Evolutionary conservation across 768 basidiomycete species (phyloP), one percentile per base, ranked within the genome.

Genomic region (Sarcodon aspratus): DNA sequence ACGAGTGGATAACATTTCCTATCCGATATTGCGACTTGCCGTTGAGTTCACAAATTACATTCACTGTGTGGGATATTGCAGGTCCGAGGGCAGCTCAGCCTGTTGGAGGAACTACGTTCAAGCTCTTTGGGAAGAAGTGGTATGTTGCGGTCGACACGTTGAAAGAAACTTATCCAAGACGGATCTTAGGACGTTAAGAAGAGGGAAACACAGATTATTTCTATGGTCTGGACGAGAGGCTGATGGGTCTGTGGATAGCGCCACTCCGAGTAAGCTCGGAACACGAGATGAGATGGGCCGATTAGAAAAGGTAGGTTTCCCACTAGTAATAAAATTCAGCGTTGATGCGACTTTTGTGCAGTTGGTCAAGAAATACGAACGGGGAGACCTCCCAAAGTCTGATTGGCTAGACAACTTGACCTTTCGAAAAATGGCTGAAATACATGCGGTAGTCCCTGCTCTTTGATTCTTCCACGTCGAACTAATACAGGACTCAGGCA

Each of bases 1-100:
- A 97, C 60, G 92, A 98, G 70, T 87, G 85, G 79, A 80, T 99
- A 36, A 82, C 85, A 0, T 68, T 98, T 9, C 95, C 95, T 0
- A 88, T 96, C 59, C 81, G 83, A 31, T 96, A 95, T 55, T 91
- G 92, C 52, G 93, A 96, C 60, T 71, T 99, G n/a, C 91, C 92
- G 0, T 65, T 91, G 44, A 85, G 71, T 61, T 82, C 92, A 1
- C 93, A 96, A 57, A 74, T 99, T 46, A 85, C 87, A 0, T 86
- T 98, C 58, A 98, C 96, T 0, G 84, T 97, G 7, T 97, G 92
- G 88, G 94, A 98, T 60, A 93, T 93, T 50, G 85, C 81, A 35
- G 86, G 88, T 0, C 83, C 91, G 18, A 76, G 89, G 7, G 70
- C 75, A 43, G 81, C 89, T 2, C 72, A 79, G 13, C 87, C 93